Conservation (phyloP, 192 early-diverging fungal genomes). For the Backusella mclennaniae region DNA sequence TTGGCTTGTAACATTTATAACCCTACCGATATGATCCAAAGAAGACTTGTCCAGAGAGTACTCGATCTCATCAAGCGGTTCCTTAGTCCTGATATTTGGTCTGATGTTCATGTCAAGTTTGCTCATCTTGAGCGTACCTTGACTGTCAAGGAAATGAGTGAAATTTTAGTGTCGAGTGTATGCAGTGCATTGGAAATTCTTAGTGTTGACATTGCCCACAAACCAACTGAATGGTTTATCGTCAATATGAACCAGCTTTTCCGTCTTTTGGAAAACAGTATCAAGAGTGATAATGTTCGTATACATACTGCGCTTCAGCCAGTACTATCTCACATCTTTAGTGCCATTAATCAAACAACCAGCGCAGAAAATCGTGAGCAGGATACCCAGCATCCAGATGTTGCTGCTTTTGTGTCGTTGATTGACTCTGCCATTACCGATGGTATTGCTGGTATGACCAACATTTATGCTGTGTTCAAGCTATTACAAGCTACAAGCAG, state of each 20-base stretch:
- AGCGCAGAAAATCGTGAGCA: conserved; percentile 38
- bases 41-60: conserved; percentile 53
- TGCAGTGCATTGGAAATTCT: conserved; percentile 73
- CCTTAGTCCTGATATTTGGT: conserved; percentile 65
- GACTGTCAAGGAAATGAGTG: conserved; percentile 52
- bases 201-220: conserved; percentile 56
- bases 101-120: conserved; percentile 67
- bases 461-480: conserved; percentile 64
- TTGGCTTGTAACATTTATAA: conserved; percentile 64
- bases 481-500: conserved; percentile 66
- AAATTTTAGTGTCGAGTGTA: conserved; percentile 51
- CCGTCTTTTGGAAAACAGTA: conserved; percentile 63
- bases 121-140: conserved; percentile 65
- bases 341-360: conserved; percentile 46
- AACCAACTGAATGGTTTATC: conserved; percentile 62
- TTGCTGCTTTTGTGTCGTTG: conserved; percentile 53
- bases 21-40: conserved; percentile 38
- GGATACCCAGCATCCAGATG: conserved; percentile 41
- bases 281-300: conserved; percentile 72
- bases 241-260: conserved; percentile 62
- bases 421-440: conserved; percentile 67
- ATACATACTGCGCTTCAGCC: conserved; percentile 71
- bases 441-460: conserved; percentile 62
- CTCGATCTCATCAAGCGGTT: conserved; percentile 63
- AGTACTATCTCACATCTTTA: conserved; percentile 73